These are phyloP conservation scores for Tulasnella sp. DNA, from an alignment of 768 basidiomycete genomes.

Conservation along the genomic window DNA sequence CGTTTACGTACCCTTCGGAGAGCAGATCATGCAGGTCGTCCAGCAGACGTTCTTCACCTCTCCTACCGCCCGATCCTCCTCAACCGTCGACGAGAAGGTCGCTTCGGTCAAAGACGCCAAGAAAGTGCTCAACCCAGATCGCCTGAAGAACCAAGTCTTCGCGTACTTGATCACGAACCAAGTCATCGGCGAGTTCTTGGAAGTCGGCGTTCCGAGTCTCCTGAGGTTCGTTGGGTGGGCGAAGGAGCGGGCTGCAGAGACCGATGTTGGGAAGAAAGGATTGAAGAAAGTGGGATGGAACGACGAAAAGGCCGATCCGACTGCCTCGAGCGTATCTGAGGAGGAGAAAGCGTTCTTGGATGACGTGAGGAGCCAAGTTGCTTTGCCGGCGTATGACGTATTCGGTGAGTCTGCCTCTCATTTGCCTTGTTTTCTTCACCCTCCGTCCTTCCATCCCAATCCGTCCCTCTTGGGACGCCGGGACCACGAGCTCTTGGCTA, in stretches of 20 bases:
- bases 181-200: conserved; percentile 60
- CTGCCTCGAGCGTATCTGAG: conserved; percentile 23
- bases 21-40: conserved; percentile 57
- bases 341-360: conserved; percentile 75
- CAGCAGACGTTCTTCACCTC: conserved; percentile 19
- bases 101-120: conserved; percentile 25
- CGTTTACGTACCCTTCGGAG: conserved; percentile 90
- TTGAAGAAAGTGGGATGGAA: conserved; percentile 34
- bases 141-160: conserved; percentile 86
- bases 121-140: conserved; percentile 25
- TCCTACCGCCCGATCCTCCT: conserved; percentile 11
- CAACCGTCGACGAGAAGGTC: conserved; percentile 18
- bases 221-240: conserved; percentile 46
- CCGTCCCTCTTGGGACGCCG: not conserved
- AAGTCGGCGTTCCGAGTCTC: conserved; percentile 72
- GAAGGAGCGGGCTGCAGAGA: conserved; percentile 47
- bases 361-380: conserved; percentile 60
- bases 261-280: conserved; percentile 64
- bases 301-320: conserved; percentile 18
- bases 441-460: not conserved
- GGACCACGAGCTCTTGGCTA: not conserved
- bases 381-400: conserved; percentile 66
- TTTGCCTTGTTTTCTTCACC: not conserved
- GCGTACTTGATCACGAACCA: conserved; percentile 88
- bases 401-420: conserved; percentile 39